Evolutionary conservation across 2,329 filamentous ascomycete species (phyloP).

Genomic region (Didymella exigua): DNA sequence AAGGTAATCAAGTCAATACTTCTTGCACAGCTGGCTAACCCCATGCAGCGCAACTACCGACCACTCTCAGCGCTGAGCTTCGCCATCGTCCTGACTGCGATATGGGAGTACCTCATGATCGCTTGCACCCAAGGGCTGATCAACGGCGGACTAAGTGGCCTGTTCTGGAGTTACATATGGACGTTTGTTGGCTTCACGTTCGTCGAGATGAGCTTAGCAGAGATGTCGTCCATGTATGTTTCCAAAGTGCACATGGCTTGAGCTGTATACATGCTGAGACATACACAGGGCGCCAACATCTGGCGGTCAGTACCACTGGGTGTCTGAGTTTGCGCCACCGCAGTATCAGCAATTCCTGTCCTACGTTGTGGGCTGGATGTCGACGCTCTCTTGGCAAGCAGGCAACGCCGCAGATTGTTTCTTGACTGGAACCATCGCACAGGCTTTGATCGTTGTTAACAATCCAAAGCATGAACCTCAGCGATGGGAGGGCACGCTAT

Average conservation of each 20-base stretch:
- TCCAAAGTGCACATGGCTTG: not conserved
- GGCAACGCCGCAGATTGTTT: conserved; percentile 52
- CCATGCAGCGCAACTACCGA: conserved; percentile 12
- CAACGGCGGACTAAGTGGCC: conserved; percentile 44
- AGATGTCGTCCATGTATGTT: conserved; percentile 45
- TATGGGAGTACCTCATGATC: conserved; percentile 24
- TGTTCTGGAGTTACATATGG: conserved; percentile 44
- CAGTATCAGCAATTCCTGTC: conserved; percentile 48
- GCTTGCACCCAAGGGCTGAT: conserved; percentile 23
- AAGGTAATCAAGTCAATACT: not conserved
- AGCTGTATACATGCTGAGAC: not conserved
- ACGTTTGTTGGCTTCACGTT: conserved; percentile 42
- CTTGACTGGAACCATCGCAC: conserved; percentile 51
- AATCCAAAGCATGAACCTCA: conserved; percentile 47
- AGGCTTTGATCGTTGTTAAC: conserved; percentile 45
- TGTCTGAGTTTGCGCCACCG: conserved; percentile 47
- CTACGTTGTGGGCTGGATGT: conserved; percentile 53
- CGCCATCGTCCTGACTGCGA: conserved; percentile 20
- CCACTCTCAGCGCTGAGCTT: conserved; percentile 24
- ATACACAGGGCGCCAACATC: conserved; percentile 35
- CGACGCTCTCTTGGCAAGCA: conserved; percentile 54
- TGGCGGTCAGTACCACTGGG: conserved; percentile 44
- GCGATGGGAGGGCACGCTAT: conserved; percentile 55
- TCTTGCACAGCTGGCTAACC: not conserved
- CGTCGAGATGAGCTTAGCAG: conserved; percentile 38